Percentiles rank a stretch among this genome's conserved stretches.
Evolutionary conservation across 1,284 basidiomycete genomes (phyloP).

Genomic region (Albatrellus sp.): DNA sequence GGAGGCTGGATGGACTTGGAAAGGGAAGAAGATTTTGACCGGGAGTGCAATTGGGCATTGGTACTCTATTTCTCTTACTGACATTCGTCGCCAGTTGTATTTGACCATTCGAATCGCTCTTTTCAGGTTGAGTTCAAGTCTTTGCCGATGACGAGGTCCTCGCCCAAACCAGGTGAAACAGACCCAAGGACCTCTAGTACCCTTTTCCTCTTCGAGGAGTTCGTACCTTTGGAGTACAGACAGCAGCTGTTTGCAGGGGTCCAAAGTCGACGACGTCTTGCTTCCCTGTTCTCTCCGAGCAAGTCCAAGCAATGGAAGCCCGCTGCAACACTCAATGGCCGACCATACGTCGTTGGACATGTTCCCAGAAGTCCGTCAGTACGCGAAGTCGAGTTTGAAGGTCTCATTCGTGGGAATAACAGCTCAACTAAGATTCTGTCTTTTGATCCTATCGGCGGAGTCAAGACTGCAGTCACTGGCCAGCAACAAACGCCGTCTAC

Average conservation of each 20-base stretch:
- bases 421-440: slow-evolving; percentile 51
- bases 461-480: slow-evolving; percentile 12
- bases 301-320: slow-evolving; percentile 59
- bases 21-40: slow-evolving; percentile 58
- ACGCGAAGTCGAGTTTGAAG: slow-evolving; percentile 72
- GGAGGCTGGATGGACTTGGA: slow-evolving; percentile 73
- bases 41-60: slow-evolving; percentile 86
- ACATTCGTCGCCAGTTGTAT: background rate
- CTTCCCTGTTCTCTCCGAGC: slow-evolving; percentile 22
- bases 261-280: slow-evolving; percentile 20
- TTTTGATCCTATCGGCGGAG: slow-evolving; percentile 20
- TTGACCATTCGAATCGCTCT: background rate
- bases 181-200: slow-evolving; percentile 47
- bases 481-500: slow-evolving; percentile 6
- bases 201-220: slow-evolving; percentile 77
- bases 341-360: slow-evolving; percentile 58
- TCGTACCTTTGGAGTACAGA: slow-evolving; percentile 77
- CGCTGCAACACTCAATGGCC: slow-evolving; percentile 64
- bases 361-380: slow-evolving; percentile 49
- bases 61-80: slow-evolving; percentile 23
- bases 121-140: slow-evolving; percentile 75
- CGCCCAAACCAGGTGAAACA: slow-evolving; percentile 16
- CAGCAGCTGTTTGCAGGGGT: slow-evolving; percentile 47
- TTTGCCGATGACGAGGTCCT: slow-evolving; percentile 28
- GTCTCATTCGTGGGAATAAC: slow-evolving; percentile 44